Conservation (phyloP, 2,329 filamentous ascomycete species). For the Fonsecaea nubica region DNA sequence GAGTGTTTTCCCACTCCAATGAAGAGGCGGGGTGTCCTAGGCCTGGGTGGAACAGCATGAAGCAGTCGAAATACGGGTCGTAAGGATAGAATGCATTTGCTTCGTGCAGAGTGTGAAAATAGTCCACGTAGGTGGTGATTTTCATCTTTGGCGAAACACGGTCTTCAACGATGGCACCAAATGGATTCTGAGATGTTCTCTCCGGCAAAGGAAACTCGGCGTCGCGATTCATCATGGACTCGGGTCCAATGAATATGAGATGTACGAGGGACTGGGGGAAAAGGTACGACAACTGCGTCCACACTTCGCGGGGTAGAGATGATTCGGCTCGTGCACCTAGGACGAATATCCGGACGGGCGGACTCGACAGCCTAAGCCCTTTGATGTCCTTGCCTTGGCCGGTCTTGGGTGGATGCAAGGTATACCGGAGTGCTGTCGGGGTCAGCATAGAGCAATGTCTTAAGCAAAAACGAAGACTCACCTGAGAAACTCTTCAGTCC, state of each 20-base stretch:
- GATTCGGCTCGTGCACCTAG: conserved; percentile 97
- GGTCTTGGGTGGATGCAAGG: conserved; percentile 81
- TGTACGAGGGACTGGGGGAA: conserved; percentile 94
- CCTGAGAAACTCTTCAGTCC: conserved; percentile 93
- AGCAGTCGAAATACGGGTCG: conserved; percentile 98
- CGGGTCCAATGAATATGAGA: conserved; percentile 91
- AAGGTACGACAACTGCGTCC: conserved; percentile 91
- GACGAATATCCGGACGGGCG: conserved; percentile 89
- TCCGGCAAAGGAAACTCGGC: conserved; percentile 89
- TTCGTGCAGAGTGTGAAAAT: conserved; percentile 95
- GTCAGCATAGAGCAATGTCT: conserved; percentile 28
- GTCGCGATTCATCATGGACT: conserved; percentile 93
- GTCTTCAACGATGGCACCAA: conserved; percentile 92
- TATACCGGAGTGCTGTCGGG: conserved; percentile 80
- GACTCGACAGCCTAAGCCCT: conserved; percentile 81
- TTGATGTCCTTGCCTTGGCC: conserved; percentile 76
- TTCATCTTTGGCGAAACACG: conserved; percentile 88
- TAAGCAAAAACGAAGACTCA: conserved; percentile 54
- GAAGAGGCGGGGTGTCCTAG: conserved; percentile 91
- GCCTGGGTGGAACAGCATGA: conserved; percentile 95
- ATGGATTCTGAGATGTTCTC: conserved; percentile 84
- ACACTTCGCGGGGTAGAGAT: conserved; percentile 88
- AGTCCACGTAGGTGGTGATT: conserved; percentile 96
- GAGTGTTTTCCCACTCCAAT: conserved; percentile 90
- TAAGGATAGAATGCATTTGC: conserved; percentile 90